Percentiles rank a stretch among this genome's conserved stretches.
These are phyloP conservation scores for Physcomitrellopsis africana DNA, from an alignment of 225 moss, liverwort and hornwort species.

Conservation along the genomic window DNA sequence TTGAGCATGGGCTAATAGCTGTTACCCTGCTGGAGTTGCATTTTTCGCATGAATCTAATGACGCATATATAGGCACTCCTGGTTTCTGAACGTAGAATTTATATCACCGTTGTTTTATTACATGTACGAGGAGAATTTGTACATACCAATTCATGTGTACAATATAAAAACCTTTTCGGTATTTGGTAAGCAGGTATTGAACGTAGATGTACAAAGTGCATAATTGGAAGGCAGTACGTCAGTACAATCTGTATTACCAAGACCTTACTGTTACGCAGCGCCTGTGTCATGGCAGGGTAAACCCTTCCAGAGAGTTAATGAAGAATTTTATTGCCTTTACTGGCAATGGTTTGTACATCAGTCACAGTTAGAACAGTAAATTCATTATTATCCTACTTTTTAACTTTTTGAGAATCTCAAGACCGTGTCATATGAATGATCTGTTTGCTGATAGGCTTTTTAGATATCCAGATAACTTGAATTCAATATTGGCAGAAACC, in stretches of 20 bases:
- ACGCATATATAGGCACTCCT: slow-evolving; percentile 31
- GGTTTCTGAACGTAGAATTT: slow-evolving; percentile 17
- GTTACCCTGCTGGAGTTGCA: slow-evolving; percentile 9
- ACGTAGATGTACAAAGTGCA: slow-evolving; percentile 27
- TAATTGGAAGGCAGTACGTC: slow-evolving; percentile 1
- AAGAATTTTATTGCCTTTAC: too few species aligned
- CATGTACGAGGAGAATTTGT: slow-evolving; percentile 42
- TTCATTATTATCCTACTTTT: too few species aligned
- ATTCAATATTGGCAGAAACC: too few species aligned
- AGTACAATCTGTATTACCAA: background rate
- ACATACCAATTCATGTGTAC: slow-evolving; percentile 53
- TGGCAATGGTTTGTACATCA: too few species aligned
- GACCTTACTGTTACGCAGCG: too few species aligned
- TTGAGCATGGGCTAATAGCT: background rate
- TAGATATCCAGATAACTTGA: too few species aligned
- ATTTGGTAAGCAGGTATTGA: slow-evolving; percentile 22
- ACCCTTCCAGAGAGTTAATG: too few species aligned
- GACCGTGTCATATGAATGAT: too few species aligned
- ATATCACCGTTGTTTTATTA: slow-evolving; percentile 17
- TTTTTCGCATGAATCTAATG: slow-evolving; percentile 41
- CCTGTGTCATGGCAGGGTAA: too few species aligned
- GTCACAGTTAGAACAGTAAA: too few species aligned
- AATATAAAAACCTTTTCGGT: slow-evolving; percentile 22
- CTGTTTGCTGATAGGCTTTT: too few species aligned
- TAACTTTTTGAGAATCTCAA: too few species aligned